These are phyloP conservation scores for Ciborinia camelliae DNA, from an alignment of 2,329 filamentous ascomycete genomes.

Conservation along the genomic window DNA sequence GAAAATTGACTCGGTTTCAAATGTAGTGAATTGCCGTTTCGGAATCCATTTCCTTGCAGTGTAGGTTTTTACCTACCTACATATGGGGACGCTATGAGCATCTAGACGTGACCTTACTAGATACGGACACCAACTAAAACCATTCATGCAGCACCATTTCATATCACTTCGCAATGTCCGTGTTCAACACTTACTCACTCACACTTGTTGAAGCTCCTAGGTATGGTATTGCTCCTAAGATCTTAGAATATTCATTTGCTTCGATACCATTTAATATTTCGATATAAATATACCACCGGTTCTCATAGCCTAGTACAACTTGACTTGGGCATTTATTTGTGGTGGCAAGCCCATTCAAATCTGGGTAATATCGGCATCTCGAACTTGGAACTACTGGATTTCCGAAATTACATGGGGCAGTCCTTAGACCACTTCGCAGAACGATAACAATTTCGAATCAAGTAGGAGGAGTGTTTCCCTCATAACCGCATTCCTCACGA, in stretches of 20 bases:
- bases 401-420: constrained; percentile 33
- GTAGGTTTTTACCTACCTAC: neutral
- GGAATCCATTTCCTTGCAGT: neutral
- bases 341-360: constrained; percentile 10
- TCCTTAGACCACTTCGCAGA: constrained; percentile 28
- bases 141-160: constrained; percentile 1
- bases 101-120: constrained; percentile 8
- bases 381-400: constrained; percentile 19
- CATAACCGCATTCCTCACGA: constrained; percentile 16
- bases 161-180: constrained; percentile 5
- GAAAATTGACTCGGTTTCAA: neutral
- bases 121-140: neutral
- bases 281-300: neutral
- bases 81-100: too few relatives aligned
- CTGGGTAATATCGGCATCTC: constrained; percentile 20
- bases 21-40: neutral
- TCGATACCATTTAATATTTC: constrained; percentile 8
- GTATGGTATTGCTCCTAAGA: constrained; percentile 13
- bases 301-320: constrained; percentile 21
- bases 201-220: neutral
- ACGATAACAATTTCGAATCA: constrained; percentile 27
- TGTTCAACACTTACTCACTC: neutral
- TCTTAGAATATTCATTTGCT: constrained; percentile 14
- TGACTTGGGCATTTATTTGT: constrained; percentile 7
- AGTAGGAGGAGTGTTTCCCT: constrained; percentile 23